These are phyloP conservation scores for Apiotrichum gamsii DNA, from an alignment of 1,284 basidiomycete species.

Conservation along the genomic window DNA sequence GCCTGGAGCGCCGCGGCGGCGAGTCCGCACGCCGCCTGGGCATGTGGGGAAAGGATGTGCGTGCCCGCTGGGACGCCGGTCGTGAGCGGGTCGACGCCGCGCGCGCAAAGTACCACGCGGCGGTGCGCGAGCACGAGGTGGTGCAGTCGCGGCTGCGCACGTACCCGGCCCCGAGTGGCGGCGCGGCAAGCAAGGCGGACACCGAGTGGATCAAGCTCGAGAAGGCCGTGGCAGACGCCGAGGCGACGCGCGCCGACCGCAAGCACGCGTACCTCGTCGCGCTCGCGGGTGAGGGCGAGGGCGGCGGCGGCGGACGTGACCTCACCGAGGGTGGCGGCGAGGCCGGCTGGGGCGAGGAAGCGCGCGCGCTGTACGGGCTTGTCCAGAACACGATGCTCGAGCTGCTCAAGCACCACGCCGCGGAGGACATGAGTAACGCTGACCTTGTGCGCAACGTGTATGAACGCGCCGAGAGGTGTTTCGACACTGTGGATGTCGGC, in stretches of 20 bases:
- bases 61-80: conserved; percentile 14
- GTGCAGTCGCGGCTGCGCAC: conserved; percentile 9
- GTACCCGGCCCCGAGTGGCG: conserved; percentile 4
- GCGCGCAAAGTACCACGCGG: conserved; percentile 11
- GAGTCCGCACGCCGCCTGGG: conserved; percentile 12
- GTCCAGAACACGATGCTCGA: conserved; percentile 15
- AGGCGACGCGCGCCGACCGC: conserved; percentile 9
- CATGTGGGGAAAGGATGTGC: conserved; percentile 17
- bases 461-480: conserved; percentile 10
- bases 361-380: conserved; percentile 17
- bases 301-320: conserved; percentile 14
- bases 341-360: conserved; percentile 21
- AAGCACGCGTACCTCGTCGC: conserved; percentile 20
- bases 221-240: conserved; percentile 10
- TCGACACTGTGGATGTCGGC: conserved; percentile 8
- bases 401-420: conserved; percentile 18
- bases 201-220: conserved; percentile 16
- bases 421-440: conserved; percentile 15
- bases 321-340: conserved; percentile 16
- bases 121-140: conserved; percentile 9
- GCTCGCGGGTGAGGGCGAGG: conserved; percentile 16
- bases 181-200: conserved; percentile 1
- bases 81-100: conserved; percentile 17
- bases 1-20: conserved; percentile 11
- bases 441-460: conserved; percentile 10